Percentiles rank a stretch among this genome's conserved stretches.
These are phyloP conservation scores for Angophora floribunda DNA, from an alignment of 345 rosid genomes.

Conservation along the genomic window DNA sequence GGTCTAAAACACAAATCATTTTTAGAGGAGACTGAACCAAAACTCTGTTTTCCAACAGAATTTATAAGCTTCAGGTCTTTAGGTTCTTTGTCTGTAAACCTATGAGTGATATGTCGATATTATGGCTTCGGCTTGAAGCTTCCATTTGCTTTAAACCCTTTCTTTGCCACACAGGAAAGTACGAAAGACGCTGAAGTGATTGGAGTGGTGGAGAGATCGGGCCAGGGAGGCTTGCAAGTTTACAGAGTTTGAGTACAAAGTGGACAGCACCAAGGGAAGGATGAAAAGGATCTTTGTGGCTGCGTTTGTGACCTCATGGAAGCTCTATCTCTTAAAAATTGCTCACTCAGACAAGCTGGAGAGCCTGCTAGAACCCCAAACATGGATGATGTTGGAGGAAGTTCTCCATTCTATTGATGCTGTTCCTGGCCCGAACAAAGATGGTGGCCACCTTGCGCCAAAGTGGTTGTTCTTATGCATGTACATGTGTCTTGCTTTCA, in stretches of 20 bases:
- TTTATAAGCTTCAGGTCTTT: background rate
- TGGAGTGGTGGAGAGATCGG: conserved; percentile 53
- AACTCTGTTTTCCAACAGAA: background rate
- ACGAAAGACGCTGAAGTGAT: conserved; percentile 66
- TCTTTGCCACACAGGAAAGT: conserved; percentile 48
- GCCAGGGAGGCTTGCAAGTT: conserved; percentile 42
- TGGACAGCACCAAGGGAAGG: conserved; percentile 82
- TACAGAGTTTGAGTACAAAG: conserved; percentile 62
- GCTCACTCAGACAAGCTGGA: conserved; percentile 67
- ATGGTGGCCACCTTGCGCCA: conserved; percentile 45
- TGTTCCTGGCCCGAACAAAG: conserved; percentile 41
- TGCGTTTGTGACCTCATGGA: conserved; percentile 67
- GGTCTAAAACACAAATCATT: background rate
- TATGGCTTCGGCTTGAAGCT: background rate
- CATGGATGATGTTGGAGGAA: conserved; percentile 48
- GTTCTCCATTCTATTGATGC: conserved; percentile 76
- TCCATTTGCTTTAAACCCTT: background rate
- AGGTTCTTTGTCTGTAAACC: background rate
- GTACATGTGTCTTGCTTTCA: no score
- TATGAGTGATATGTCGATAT: background rate
- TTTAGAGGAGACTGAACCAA: background rate
- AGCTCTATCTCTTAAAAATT: conserved; percentile 67
- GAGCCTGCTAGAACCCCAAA: conserved; percentile 43
- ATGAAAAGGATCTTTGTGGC: conserved; percentile 71
- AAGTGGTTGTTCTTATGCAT: conserved; percentile 11